A percentile compares a stretch with the other conserved stretches of the same genome.
Evolutionary conservation across 306 rosid genomes (phyloP).

Genomic region (Citrullus colocynthis): DNA sequence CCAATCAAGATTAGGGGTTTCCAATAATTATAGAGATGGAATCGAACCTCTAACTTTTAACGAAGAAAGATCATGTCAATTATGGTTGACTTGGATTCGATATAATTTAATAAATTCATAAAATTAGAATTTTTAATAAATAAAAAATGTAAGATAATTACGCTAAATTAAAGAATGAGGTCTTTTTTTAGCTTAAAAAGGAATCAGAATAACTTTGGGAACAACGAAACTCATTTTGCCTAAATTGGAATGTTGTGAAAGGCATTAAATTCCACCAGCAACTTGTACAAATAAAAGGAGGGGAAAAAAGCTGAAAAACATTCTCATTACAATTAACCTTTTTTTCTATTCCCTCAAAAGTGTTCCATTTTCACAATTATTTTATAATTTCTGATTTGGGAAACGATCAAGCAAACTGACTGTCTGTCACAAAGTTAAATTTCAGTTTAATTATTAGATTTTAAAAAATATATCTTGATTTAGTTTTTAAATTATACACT

Average conservation of each 20-base stretch:
- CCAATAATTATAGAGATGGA: too few species aligned
- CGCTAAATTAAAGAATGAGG: neutral
- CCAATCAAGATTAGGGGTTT: too few species aligned
- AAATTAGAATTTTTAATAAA: neutral
- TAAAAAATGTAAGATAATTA: neutral
- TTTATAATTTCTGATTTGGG: neutral
- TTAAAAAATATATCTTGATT: neutral
- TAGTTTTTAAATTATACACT: too few species aligned
- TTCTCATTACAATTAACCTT: neutral
- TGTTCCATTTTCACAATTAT: neutral
- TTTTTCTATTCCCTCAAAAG: neutral
- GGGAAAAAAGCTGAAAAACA: neutral
- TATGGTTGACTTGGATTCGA: too few species aligned
- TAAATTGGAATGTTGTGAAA: conserved; percentile 1
- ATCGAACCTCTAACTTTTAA: too few species aligned
- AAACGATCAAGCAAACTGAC: neutral
- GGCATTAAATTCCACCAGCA: neutral
- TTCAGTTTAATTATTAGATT: neutral
- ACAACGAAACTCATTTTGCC: neutral
- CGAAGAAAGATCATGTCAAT: too few species aligned
- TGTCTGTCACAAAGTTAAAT: neutral
- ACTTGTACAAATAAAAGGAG: neutral
- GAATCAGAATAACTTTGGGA: neutral
- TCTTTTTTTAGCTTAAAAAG: neutral
- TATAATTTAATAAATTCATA: neutral